Evolutionary conservation across 495 filamentous ascomycete genomes (phyloP).

Genomic region (Aspergillus egyptiacus): DNA sequence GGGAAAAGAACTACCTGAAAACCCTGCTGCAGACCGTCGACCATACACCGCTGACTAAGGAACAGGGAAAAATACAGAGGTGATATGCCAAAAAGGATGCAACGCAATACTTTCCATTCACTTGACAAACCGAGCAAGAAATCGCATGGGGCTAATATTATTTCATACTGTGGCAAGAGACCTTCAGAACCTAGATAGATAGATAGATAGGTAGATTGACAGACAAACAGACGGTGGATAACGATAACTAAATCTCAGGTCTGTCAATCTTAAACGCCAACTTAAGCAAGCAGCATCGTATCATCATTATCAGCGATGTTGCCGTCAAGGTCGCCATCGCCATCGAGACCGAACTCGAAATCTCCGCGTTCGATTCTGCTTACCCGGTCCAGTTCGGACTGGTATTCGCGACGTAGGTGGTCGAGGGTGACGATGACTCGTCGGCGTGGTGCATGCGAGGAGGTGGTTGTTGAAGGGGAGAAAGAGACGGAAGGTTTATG

Average conservation of each 20-base stretch:
- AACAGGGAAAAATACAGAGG: too few species aligned
- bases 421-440: slow-evolving; percentile 67
- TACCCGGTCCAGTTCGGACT: slow-evolving; percentile 75
- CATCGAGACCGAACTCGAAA: slow-evolving; percentile 50
- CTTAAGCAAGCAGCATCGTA: slow-evolving; percentile 38
- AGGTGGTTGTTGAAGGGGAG: slow-evolving; percentile 12
- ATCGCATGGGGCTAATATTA: too few species aligned
- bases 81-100: too few species aligned
- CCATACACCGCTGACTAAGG: too few species aligned
- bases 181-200: too few species aligned
- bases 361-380: slow-evolving; percentile 55
- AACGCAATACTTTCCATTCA: too few species aligned
- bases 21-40: too few species aligned
- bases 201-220: too few species aligned
- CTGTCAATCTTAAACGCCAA: background rate
- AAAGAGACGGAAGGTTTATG: background rate
- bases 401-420: slow-evolving; percentile 79
- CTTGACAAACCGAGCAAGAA: too few species aligned
- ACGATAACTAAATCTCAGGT: background rate
- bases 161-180: too few species aligned
- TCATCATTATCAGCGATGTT: slow-evolving; percentile 34
- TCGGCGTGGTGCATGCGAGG: slow-evolving; percentile 19
- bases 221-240: background rate
- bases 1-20: too few species aligned
- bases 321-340: slow-evolving; percentile 20